A percentile compares a stretch with the other conserved stretches of the same genome.
phyloP scores from a whole-genome alignment of 768 basidiomycete genomes.

The Collybia sordida region DNA sequence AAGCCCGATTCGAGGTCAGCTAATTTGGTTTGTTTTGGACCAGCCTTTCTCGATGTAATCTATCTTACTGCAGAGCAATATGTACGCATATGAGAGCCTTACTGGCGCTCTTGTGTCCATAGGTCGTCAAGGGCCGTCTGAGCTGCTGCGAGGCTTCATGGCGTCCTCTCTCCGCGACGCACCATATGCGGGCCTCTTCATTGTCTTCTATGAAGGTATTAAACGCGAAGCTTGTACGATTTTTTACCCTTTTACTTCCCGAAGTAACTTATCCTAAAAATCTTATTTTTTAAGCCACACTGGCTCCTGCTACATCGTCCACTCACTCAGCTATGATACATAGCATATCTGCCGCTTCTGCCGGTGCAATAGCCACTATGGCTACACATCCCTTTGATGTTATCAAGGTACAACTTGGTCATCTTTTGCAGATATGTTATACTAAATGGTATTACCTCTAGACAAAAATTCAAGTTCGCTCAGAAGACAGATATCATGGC shows the following conservation, averaged over 20 bases:
- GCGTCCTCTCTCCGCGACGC: constrained; percentile 93
- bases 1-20: constrained; percentile 87
- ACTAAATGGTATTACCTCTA: constrained; percentile 22
- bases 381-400: constrained; percentile 93
- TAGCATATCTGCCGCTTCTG: constrained; percentile 68
- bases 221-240: constrained; percentile 70
- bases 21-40: background rate
- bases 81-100: constrained; percentile 70
- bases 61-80: constrained; percentile 57
- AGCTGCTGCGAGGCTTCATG: constrained; percentile 81
- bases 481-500: constrained; percentile 71
- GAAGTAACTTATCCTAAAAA: constrained; percentile 1
- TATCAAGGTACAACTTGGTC: constrained; percentile 61
- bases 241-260: constrained; percentile 5
- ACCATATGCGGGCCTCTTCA: constrained; percentile 89
- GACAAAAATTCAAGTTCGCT: constrained; percentile 94
- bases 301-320: constrained; percentile 43
- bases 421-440: background rate
- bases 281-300: constrained; percentile 27
- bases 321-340: constrained; percentile 55
- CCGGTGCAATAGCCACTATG: constrained; percentile 82
- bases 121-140: constrained; percentile 70
- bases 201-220: constrained; percentile 84
- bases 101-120: constrained; percentile 58
- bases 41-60: no score